Conservation (phyloP, 805 yeast genomes). For the Lipomyces chichibuensis region DNA sequence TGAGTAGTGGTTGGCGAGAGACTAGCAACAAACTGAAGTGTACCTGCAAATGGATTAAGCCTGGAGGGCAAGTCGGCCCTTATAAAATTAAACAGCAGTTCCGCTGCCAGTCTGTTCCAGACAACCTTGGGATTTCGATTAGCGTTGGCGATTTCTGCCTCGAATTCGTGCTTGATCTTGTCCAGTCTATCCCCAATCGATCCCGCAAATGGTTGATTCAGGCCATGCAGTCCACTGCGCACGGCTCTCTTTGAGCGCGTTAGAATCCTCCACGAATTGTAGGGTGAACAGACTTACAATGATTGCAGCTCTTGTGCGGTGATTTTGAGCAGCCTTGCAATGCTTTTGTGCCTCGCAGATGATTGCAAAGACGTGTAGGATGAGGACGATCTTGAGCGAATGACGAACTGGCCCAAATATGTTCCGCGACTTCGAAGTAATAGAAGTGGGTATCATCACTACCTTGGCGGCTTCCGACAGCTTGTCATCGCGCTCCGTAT, state of each 20-base stretch:
- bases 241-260: background rate
- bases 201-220: background rate
- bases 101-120: background rate
- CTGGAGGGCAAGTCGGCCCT: background rate
- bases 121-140: background rate
- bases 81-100: background rate
- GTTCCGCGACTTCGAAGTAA: background rate
- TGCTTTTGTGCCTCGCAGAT: background rate
- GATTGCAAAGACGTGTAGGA: background rate
- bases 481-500: background rate
- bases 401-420: background rate
- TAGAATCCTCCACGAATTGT: background rate
- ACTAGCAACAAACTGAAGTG: background rate
- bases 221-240: background rate
- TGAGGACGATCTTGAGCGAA: background rate
- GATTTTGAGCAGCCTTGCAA: background rate
- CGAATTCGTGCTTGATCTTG: background rate
- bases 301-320: background rate
- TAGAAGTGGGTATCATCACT: background rate
- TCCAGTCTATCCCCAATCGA: background rate
- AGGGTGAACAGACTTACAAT: background rate
- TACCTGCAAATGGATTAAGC: background rate
- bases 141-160: background rate
- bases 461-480: background rate
- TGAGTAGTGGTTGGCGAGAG: background rate